phyloP scores from a whole-genome alignment of 805 yeast genomes.

The Saccharomycopsis sp. region DNA sequence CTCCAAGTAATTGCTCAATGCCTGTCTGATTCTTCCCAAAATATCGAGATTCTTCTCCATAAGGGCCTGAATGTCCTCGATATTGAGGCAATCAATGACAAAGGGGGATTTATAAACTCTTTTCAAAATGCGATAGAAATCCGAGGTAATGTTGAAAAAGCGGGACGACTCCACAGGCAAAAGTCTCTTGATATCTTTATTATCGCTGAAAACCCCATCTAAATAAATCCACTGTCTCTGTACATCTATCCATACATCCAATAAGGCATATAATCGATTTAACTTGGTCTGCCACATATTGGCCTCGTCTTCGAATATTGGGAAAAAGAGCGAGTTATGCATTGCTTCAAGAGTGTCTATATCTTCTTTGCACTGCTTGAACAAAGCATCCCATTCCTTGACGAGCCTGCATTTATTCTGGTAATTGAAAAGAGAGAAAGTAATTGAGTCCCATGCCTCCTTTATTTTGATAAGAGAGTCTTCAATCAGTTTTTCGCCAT shows the following conservation, averaged over 20 bases:
- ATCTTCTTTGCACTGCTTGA: slow-evolving; percentile 54
- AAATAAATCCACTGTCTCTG: slow-evolving; percentile 88
- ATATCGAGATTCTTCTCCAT: slow-evolving; percentile 49
- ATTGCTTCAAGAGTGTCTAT: slow-evolving; percentile 58
- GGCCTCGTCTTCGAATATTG: slow-evolving; percentile 53
- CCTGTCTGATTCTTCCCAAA: slow-evolving; percentile 50
- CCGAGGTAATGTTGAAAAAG: slow-evolving; percentile 56
- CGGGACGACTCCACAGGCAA: slow-evolving; percentile 66
- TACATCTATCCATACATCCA: slow-evolving; percentile 73
- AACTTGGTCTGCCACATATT: slow-evolving; percentile 49
- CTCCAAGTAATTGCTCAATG: slow-evolving; percentile 74
- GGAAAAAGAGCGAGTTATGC: slow-evolving; percentile 59
- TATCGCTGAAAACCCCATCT: slow-evolving; percentile 65
- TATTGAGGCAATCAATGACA: slow-evolving; percentile 48
- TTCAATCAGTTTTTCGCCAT: slow-evolving; percentile 63
- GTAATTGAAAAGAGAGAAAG: slow-evolving; percentile 49
- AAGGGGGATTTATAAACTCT: slow-evolving; percentile 41
- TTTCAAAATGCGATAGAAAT: slow-evolving; percentile 47
- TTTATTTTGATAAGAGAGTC: slow-evolving; percentile 45
- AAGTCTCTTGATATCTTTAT: slow-evolving; percentile 50
- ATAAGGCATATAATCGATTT: slow-evolving; percentile 40
- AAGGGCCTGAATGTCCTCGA: slow-evolving; percentile 40
- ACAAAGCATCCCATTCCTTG: slow-evolving; percentile 58
- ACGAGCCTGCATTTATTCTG: slow-evolving; percentile 48
- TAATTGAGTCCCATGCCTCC: slow-evolving; percentile 46